These are phyloP conservation scores for Chytriomyces hyalinus DNA, from an alignment of 192 early-diverging fungal species.

Conservation along the genomic window DNA sequence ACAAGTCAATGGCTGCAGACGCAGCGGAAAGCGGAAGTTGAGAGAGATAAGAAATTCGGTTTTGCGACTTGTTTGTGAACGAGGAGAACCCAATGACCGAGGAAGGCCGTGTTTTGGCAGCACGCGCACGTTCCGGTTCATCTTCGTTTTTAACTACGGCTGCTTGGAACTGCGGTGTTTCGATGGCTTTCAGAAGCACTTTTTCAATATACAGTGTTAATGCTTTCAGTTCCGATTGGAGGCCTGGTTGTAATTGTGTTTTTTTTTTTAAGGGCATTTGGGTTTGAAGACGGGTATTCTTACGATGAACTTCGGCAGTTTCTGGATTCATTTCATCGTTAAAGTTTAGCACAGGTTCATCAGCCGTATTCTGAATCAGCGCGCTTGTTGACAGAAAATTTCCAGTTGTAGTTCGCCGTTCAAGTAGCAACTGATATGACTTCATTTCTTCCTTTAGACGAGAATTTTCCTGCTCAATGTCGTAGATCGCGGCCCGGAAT, in stretches of 20 bases:
- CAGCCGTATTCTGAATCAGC: not conserved
- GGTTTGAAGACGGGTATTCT: not conserved
- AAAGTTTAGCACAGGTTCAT: not conserved
- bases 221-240: slow-evolving; percentile 47
- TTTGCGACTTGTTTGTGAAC: not conserved
- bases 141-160: not conserved
- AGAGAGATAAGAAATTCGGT: slow-evolving; percentile 1
- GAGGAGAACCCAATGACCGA: not conserved
- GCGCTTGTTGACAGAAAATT: not conserved
- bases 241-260: not conserved
- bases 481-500: not conserved
- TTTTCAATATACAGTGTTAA: slow-evolving; percentile 32
- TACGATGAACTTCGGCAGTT: not conserved
- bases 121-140: not conserved
- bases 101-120: not conserved
- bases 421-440: slow-evolving; percentile 1
- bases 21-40: not conserved
- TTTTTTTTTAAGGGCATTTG: too few relatives aligned
- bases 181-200: slow-evolving; percentile 8
- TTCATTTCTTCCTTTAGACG: not conserved
- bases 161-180: not conserved
- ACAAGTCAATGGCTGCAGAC: not conserved
- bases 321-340: not conserved
- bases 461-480: slow-evolving; percentile 22
- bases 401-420: slow-evolving; percentile 2